Percentiles rank a stretch among this genome's conserved stretches.
These are phyloP conservation scores for Colletotrichum tabaci DNA, from an alignment of 2,329 filamentous ascomycete species.

Conservation along the genomic window DNA sequence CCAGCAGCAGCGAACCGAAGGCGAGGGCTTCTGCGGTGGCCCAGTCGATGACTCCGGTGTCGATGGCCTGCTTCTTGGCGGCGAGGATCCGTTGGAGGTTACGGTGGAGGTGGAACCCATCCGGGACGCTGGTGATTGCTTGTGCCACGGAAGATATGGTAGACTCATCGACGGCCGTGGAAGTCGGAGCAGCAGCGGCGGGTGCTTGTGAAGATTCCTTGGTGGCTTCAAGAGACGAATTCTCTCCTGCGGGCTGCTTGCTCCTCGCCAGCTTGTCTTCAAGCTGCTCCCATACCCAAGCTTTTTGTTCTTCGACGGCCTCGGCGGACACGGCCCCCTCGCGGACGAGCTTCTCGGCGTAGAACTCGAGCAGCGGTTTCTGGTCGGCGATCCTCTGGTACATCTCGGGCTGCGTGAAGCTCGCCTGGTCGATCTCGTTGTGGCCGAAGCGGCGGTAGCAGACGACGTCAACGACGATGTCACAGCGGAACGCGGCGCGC, in stretches of 20 bases:
- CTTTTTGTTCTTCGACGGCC: constrained; percentile 98
- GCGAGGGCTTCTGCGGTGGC: constrained; percentile 96
- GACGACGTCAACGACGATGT: constrained; percentile 97
- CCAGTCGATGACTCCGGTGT: constrained; percentile 96
- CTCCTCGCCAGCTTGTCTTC: constrained; percentile 97
- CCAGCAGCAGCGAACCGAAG: constrained; percentile 89
- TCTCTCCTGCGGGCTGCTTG: constrained; percentile 96
- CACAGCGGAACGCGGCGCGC: constrained; percentile 98
- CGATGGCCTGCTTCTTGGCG: constrained; percentile 90
- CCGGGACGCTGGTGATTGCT: constrained; percentile 82
- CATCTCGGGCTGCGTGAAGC: constrained; percentile 99
- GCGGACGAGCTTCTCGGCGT: constrained; percentile 88
- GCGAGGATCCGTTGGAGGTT: constrained; percentile 96
- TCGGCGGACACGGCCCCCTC: constrained; percentile 97
- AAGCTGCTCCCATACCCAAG: constrained; percentile 99
- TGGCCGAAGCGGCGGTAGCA: constrained; percentile 99
- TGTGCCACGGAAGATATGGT: constrained; percentile 85
- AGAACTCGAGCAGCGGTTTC: constrained; percentile 87
- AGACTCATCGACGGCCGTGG: constrained; percentile 74
- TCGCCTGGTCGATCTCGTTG: constrained; percentile 99
- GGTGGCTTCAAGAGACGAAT: constrained; percentile 67
- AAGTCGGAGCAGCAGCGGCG: constrained; percentile 82
- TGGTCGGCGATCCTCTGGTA: constrained; percentile 96
- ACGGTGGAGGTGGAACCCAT: constrained; percentile 90
- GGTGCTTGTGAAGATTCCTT: constrained; percentile 87